A percentile compares a stretch with the other conserved stretches of the same genome.
These are phyloP conservation scores for Casuarina glauca DNA, from an alignment of 306 rosid species.

Conservation along the genomic window DNA sequence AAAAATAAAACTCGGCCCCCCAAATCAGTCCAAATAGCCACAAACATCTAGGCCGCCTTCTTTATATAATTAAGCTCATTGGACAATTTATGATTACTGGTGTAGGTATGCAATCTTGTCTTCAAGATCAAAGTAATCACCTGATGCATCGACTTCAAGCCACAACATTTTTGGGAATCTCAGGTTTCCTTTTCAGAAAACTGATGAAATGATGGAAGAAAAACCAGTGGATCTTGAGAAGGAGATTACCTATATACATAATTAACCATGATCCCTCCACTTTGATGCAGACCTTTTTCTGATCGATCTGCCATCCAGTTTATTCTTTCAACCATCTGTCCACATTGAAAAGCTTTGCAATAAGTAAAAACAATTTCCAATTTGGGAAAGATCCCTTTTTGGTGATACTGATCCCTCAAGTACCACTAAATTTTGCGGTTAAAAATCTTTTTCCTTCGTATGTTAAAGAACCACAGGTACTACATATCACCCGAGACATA, in stretches of 20 bases:
- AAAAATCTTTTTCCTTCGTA: background rate
- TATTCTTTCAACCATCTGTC: constrained; percentile 81
- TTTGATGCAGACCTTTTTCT: constrained; percentile 76
- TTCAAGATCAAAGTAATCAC: background rate
- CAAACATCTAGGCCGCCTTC: background rate
- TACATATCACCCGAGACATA: constrained; percentile 9
- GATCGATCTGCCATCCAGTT: constrained; percentile 95
- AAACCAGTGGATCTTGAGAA: constrained; percentile 16
- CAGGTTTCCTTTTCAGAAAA: constrained; percentile 7
- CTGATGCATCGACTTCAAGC: background rate
- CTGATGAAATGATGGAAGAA: constrained; percentile 8
- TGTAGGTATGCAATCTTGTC: background rate
- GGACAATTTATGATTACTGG: background rate
- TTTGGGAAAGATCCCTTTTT: background rate
- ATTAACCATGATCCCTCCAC: constrained; percentile 96
- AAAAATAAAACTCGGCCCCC: background rate
- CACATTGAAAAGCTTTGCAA: constrained; percentile 29
- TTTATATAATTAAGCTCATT: background rate
- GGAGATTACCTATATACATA: constrained; percentile 73
- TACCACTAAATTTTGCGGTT: background rate
- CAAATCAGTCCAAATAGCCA: background rate
- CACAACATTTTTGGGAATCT: background rate
- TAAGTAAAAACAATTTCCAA: background rate
- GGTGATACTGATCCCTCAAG: background rate
- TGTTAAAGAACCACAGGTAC: background rate